Base-by-base conservation (phyloP, 1,284 basidiomycete genomes). In the Austroboletus novae-zelandiae region DNA sequence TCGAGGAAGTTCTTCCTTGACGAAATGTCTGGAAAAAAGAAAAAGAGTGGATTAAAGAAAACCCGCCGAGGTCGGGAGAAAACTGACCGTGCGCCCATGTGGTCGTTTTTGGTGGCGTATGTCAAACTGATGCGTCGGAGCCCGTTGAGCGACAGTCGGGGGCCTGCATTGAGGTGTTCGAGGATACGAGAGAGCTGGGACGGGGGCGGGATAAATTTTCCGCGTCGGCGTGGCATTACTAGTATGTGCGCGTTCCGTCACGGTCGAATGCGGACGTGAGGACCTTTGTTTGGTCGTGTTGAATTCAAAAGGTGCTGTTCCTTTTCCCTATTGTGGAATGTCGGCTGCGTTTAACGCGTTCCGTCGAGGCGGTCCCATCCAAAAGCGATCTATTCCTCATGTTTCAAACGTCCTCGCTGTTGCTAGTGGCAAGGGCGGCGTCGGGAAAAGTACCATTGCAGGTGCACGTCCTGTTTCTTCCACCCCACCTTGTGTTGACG, bases 361-460 rank as follows among this genome's bases (percentile, higher is more conserved):
- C n/a, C 76, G 86, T 40, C 72, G 78, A 55, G 71, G 74, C 9
- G 80, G 77, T 2, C 74, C 75, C 2, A 73, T 80, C 27, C 67
- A 73, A 50, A 88, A 84, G 64, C 71, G 81, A 30, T 62, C 72
- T 2, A 82, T 91, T 43, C 78, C 86, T 2, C 74, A 90, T 61
- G 88, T 86, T 11, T 78, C 78, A 55, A 81, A 80, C 49, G 84
- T 97, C 27, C 68, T 99, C 9, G 89, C 84, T 5, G 94, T 99
- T 0, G 91, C 94, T 1, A 94, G 91, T 59, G 96, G 94, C 14
- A 98, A 98, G 66, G 97, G 96, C 32, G 96, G 96, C 2, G 96
- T 98, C 1, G 96, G 96, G 8, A 99, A 99, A 73, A 95, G 91
- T 58, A 98, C 95, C 0, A 77, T 98, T 32, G 90, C 95, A 44